These are phyloP conservation scores for Cymodocea nodosa DNA, from an alignment of 116 monocot species.

Conservation along the genomic window DNA sequence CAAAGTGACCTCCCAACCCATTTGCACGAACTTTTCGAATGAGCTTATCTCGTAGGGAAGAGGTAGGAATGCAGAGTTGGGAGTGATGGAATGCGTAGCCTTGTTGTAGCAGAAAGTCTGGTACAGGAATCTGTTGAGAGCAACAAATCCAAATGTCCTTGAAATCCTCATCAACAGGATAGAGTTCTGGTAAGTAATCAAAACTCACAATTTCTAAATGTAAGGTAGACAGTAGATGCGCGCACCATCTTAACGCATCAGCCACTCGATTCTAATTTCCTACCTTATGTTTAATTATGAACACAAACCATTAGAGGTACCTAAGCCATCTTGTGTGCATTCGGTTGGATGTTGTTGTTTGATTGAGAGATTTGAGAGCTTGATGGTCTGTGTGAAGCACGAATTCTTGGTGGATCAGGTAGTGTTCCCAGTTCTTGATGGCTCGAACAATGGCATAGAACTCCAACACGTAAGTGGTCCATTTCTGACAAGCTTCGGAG, in stretches of 20 bases:
- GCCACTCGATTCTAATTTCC: not conserved
- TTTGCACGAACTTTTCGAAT: not conserved
- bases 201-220: not conserved
- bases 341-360: not conserved
- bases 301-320: not conserved
- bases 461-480: constrained; percentile 2
- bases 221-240: not conserved
- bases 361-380: not conserved
- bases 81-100: constrained; percentile 10
- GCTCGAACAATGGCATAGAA: constrained; percentile 5
- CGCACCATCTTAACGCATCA: too few species aligned
- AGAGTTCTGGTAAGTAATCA: constrained; percentile 7
- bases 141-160: not conserved
- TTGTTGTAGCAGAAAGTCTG: not conserved
- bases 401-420: not conserved
- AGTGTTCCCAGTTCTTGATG: not conserved
- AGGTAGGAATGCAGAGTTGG: not conserved
- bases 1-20: constrained; percentile 5
- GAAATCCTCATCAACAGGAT: not conserved
- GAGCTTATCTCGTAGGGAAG: not conserved
- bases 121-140: not conserved
- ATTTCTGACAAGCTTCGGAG: not conserved
- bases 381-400: constrained; percentile 4
- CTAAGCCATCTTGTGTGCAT: not conserved
- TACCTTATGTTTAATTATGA: not conserved